Conservation (phyloP, 2,329 filamentous ascomycete species). For the Rasamsonia emersonii region DNA sequence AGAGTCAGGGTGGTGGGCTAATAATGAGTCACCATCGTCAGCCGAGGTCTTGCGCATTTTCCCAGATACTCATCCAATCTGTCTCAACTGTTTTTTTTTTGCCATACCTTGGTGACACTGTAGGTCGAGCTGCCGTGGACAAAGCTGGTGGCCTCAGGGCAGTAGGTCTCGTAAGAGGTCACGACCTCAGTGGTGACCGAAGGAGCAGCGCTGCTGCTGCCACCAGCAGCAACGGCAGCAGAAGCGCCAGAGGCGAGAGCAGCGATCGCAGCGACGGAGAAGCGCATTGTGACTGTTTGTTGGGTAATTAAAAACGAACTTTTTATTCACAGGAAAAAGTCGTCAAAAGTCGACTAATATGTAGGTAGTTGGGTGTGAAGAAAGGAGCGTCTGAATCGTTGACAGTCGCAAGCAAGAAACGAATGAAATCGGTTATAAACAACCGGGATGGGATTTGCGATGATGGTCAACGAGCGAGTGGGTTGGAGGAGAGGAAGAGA, state of each 20-base stretch:
- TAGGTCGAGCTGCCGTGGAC: slow-evolving; percentile 59
- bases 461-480: slow-evolving; percentile 11
- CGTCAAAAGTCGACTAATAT: slow-evolving; percentile 2
- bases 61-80: neutral
- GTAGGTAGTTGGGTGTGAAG: slow-evolving; percentile 9
- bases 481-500: slow-evolving; percentile 5
- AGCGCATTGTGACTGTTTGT: slow-evolving; percentile 40
- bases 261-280: slow-evolving; percentile 34
- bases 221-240: slow-evolving; percentile 9
- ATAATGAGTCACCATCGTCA: neutral
- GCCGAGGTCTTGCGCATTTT: slow-evolving; percentile 2
- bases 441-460: slow-evolving; percentile 20
- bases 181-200: slow-evolving; percentile 44
- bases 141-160: slow-evolving; percentile 58
- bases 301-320: slow-evolving; percentile 3
- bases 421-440: slow-evolving; percentile 31
- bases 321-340: slow-evolving; percentile 2
- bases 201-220: slow-evolving; percentile 3
- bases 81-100: neutral
- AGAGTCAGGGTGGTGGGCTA: slow-evolving; percentile 62
- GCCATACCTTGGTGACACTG: slow-evolving; percentile 57
- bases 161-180: slow-evolving; percentile 61
- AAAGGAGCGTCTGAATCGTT: too few species aligned
- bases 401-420: too few species aligned
- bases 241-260: slow-evolving; percentile 32